Evolutionary conservation across 345 rosid genomes (phyloP).

Genomic region (Pugionium dolabratum): DNA sequence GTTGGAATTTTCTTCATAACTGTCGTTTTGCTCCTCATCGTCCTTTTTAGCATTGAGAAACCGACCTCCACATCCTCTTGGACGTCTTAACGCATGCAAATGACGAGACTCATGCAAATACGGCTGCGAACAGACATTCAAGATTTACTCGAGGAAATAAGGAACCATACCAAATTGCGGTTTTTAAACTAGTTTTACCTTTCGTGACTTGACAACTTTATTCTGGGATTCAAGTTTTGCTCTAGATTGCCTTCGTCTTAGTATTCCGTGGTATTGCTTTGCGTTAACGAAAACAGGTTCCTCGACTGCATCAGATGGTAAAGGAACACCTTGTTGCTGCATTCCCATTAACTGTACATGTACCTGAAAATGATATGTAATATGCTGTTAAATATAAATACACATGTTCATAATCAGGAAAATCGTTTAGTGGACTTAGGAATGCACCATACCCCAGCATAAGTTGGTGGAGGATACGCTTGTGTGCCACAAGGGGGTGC

Average conservation of each 20-base stretch:
- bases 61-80: constrained; percentile 95
- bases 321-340: constrained; percentile 92
- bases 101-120: constrained; percentile 98
- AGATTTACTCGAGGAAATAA: constrained; percentile 11
- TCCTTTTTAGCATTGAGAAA: constrained; percentile 76
- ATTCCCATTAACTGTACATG: constrained; percentile 89
- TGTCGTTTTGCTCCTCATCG: constrained; percentile 45
- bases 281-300: constrained; percentile 99
- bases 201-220: constrained; percentile 68
- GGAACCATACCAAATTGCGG: neutral
- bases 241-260: constrained; percentile 92
- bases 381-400: neutral
- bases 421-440: neutral
- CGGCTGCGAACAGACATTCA: constrained; percentile 56
- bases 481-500: constrained; percentile 53
- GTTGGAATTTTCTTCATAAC: constrained; percentile 51
- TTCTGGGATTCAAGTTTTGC: constrained; percentile 90
- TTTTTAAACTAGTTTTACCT: constrained; percentile 43
- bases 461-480: constrained; percentile 68
- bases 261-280: constrained; percentile 94
- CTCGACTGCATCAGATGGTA: constrained; percentile 88
- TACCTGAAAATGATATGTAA: constrained; percentile 48
- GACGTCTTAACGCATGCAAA: constrained; percentile 88
- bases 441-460: constrained; percentile 47
- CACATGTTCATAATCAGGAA: neutral